These are phyloP conservation scores for Eruca vesicaria DNA, from an alignment of 441 rosid species.

Conservation along the genomic window DNA sequence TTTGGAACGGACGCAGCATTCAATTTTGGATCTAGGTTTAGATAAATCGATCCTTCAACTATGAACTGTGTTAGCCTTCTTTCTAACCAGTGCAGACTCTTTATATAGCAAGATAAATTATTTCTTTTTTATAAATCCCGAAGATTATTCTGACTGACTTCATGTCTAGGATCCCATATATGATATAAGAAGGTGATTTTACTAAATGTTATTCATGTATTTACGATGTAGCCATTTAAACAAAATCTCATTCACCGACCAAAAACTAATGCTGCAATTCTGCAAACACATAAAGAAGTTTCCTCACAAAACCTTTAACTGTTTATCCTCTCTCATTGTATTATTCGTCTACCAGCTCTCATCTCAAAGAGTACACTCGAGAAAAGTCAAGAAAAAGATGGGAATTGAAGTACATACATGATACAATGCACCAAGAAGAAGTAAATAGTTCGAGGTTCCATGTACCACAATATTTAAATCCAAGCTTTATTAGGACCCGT, in stretches of 20 bases:
- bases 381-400: conserved; percentile 21
- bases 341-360: conserved; percentile 2
- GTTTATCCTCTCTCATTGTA: neutral
- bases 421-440: conserved; percentile 26
- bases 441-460: conserved; percentile 23
- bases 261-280: neutral
- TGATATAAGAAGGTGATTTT: neutral
- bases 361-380: neutral
- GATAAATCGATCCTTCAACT: neutral
- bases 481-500: conserved; percentile 16
- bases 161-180: neutral
- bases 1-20: neutral
- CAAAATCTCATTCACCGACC: neutral
- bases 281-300: neutral
- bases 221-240: neutral
- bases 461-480: conserved; percentile 15
- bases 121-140: neutral
- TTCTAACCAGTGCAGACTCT: neutral
- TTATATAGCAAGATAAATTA: neutral
- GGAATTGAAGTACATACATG: conserved; percentile 12
- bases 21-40: neutral
- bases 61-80: neutral
- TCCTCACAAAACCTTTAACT: neutral
- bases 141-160: neutral
- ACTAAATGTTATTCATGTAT: neutral